phyloP scores from a whole-genome alignment of 2,329 filamentous ascomycete genomes.

The Thermoascus crustaceus region DNA sequence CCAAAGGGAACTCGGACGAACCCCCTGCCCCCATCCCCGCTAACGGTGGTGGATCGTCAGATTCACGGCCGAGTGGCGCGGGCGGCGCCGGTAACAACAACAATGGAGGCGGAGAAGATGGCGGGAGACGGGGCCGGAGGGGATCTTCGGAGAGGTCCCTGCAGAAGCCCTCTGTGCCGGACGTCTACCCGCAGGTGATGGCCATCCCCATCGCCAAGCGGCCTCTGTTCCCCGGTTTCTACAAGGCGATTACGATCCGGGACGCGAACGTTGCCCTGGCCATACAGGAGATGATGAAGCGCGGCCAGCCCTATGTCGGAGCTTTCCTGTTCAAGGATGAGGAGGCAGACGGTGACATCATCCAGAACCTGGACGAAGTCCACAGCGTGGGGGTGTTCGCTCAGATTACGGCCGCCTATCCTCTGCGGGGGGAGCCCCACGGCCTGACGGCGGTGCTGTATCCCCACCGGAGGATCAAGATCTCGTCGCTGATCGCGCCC shows the following conservation, averaged over 20 bases:
- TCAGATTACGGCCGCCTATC: slow-evolving; percentile 93
- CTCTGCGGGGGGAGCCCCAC: slow-evolving; percentile 70
- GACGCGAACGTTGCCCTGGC: slow-evolving; percentile 85
- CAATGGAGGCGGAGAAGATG: slow-evolving; percentile 48
- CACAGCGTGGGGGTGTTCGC: slow-evolving; percentile 96
- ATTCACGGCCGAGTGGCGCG: slow-evolving; percentile 49
- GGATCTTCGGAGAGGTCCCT: slow-evolving; percentile 62
- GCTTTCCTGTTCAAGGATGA: slow-evolving; percentile 97
- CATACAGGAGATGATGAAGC: slow-evolving; percentile 93
- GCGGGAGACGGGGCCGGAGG: slow-evolving; percentile 65
- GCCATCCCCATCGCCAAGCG: slow-evolving; percentile 92
- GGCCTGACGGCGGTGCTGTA: slow-evolving; percentile 90
- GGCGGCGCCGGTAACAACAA: too few species aligned
- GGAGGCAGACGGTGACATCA: slow-evolving; percentile 85
- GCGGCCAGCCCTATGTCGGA: slow-evolving; percentile 93
- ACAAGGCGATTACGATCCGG: slow-evolving; percentile 95
- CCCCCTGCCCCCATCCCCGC: slow-evolving; percentile 37
- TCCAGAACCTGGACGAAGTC: slow-evolving; percentile 82
- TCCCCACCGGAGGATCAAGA: slow-evolving; percentile 86
- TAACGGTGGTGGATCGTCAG: slow-evolving; percentile 22
- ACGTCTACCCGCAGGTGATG: slow-evolving; percentile 95
- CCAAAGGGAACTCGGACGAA: slow-evolving; percentile 43
- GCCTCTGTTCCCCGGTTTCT: slow-evolving; percentile 93
- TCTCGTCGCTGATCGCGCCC: slow-evolving; percentile 75
- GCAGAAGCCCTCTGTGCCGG: slow-evolving; percentile 81